These are phyloP conservation scores for Boletellus ananas DNA, from an alignment of 768 basidiomycete species.

Conservation along the genomic window DNA sequence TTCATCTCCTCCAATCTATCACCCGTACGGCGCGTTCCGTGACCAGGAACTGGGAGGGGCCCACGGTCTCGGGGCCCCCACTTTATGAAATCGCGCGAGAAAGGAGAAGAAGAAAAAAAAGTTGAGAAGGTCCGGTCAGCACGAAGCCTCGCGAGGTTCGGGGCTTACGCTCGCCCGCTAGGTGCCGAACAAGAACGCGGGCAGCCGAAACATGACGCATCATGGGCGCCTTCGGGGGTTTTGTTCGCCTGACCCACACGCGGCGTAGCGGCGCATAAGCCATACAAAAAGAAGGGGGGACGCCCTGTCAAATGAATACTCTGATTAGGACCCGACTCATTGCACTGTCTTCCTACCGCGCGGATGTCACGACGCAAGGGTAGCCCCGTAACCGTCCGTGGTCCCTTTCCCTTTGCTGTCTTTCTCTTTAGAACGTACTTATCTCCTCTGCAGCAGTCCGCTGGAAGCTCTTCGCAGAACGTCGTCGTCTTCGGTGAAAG, in stretches of 20 bases:
- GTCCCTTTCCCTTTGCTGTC: slow-evolving; percentile 2
- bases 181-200: slow-evolving; percentile 9
- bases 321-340: slow-evolving; percentile 8
- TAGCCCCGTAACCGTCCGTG: slow-evolving; percentile 12
- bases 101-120: background rate
- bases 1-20: slow-evolving; percentile 17
- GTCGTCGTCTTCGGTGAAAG: slow-evolving; percentile 28
- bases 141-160: background rate
- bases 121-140: background rate
- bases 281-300: slow-evolving; percentile 20
- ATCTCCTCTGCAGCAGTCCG: slow-evolving; percentile 6
- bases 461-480: slow-evolving; percentile 18
- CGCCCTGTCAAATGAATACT: slow-evolving; percentile 4
- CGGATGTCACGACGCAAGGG: slow-evolving; percentile 24
- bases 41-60: slow-evolving; percentile 8
- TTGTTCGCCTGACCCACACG: slow-evolving; percentile 9
- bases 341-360: slow-evolving; percentile 12
- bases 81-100: slow-evolving; percentile 6
- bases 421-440: slow-evolving; percentile 2
- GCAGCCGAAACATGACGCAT: background rate
- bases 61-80: too few species aligned
- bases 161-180: background rate
- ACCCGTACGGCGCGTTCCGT: slow-evolving; percentile 13
- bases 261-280: slow-evolving; percentile 6
- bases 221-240: slow-evolving; percentile 21